phyloP scores from a whole-genome alignment of 1,284 basidiomycete genomes.

The Phlebopus sp. region DNA sequence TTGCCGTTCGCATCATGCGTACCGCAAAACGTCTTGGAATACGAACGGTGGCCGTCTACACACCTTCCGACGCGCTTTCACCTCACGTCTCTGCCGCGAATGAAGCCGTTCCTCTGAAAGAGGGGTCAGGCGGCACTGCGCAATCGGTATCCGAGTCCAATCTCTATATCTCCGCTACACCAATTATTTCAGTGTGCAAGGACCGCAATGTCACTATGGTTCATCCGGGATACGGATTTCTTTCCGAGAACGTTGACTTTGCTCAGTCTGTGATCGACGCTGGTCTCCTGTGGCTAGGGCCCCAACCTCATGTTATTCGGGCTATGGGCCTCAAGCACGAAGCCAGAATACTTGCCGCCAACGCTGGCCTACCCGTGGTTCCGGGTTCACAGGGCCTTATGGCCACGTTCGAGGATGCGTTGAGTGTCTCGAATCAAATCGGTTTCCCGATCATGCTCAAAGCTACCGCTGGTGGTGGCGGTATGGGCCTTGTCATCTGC shows the following conservation, averaged over 20 bases:
- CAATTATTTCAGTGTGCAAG: constrained; percentile 46
- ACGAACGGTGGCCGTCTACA: constrained; percentile 53
- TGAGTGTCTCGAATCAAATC: constrained; percentile 39
- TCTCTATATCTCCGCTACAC: constrained; percentile 43
- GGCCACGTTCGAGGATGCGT: constrained; percentile 42
- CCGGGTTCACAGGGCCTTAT: constrained; percentile 55
- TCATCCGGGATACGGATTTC: constrained; percentile 68
- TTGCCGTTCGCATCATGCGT: constrained; percentile 55
- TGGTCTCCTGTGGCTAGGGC: constrained; percentile 62
- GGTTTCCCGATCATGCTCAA: constrained; percentile 71
- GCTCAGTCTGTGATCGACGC: constrained; percentile 46
- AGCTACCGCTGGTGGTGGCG: constrained; percentile 69
- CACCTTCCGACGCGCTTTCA: constrained; percentile 49
- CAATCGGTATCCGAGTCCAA: constrained; percentile 30
- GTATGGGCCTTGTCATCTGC: constrained; percentile 67
- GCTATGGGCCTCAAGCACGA: constrained; percentile 65
- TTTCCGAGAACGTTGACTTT: constrained; percentile 64
- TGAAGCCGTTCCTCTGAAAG: constrained; percentile 41
- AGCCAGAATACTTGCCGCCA: constrained; percentile 48
- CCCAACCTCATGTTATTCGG: constrained; percentile 49
- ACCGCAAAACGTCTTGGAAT: constrained; percentile 50
- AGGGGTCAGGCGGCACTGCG: constrained; percentile 13
- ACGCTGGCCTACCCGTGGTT: constrained; percentile 52
- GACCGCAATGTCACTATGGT: constrained; percentile 50
- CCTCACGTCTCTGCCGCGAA: constrained; percentile 54